These are phyloP conservation scores for Solioccasus polychromus DNA, from an alignment of 768 basidiomycete genomes.

Conservation along the genomic window DNA sequence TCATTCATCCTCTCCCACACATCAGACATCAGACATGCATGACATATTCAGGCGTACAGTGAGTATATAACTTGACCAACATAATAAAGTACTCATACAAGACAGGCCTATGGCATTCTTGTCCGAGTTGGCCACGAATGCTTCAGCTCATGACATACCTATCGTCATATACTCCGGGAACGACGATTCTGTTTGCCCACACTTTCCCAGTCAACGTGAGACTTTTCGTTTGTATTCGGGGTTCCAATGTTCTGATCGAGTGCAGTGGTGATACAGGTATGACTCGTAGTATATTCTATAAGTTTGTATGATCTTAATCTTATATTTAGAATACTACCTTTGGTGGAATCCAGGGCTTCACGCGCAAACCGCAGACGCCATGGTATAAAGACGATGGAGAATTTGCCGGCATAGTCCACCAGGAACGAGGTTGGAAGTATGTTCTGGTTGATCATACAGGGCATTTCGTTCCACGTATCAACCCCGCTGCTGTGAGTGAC, in stretches of 20 bases:
- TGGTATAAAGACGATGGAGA: conserved; percentile 58
- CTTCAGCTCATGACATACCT: conserved; percentile 46
- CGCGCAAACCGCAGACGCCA: conserved; percentile 60
- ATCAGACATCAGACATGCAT: background rate
- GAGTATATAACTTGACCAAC: conserved; percentile 6
- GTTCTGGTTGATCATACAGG: conserved; percentile 38
- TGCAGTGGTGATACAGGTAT: conserved; percentile 54
- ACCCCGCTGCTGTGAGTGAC: conserved; percentile 43
- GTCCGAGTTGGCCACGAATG: conserved; percentile 61
- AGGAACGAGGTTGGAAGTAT: conserved; percentile 61
- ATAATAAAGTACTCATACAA: conserved; percentile 9
- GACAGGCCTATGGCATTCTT: conserved; percentile 61
- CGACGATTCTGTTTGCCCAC: conserved; percentile 63
- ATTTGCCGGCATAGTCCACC: conserved; percentile 66
- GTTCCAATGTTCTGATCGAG: conserved; percentile 5
- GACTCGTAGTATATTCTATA: background rate
- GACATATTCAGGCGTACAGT: conserved; percentile 31
- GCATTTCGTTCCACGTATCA: conserved; percentile 33
- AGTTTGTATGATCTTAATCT: background rate
- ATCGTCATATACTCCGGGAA: conserved; percentile 66
- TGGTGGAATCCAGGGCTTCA: conserved; percentile 73
- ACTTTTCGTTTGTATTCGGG: background rate
- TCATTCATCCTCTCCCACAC: background rate
- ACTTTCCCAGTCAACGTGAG: conserved; percentile 61
- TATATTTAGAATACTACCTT: conserved; percentile 62